Conservation (phyloP, 345 rosid genomes). For the Raphanus sativus region DNA sequence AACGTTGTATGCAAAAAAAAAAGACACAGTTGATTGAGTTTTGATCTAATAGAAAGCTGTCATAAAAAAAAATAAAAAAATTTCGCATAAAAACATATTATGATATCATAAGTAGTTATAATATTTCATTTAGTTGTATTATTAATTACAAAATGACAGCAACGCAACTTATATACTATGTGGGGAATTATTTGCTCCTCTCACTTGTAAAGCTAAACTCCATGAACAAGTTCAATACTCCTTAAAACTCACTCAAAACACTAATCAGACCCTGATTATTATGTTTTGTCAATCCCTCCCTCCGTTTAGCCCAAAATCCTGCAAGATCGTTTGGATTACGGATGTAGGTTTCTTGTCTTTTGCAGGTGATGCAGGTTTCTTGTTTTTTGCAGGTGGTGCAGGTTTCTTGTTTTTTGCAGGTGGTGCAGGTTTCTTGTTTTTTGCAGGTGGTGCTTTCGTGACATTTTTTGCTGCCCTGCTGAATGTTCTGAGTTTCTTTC, state of each 20-base stretch:
- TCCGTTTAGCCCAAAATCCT: slow-evolving; percentile 34
- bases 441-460: slow-evolving; percentile 7
- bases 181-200: slow-evolving; percentile 6
- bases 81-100: slow-evolving; percentile 5
- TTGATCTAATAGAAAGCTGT: neutral
- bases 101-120: slow-evolving; percentile 1
- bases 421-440: neutral
- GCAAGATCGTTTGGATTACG: slow-evolving; percentile 27
- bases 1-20: neutral
- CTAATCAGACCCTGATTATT: neutral
- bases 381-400: too few relatives aligned
- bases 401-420: too few relatives aligned
- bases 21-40: neutral
- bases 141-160: neutral
- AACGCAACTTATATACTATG: slow-evolving; percentile 6
- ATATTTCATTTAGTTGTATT: slow-evolving; percentile 8
- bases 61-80: neutral
- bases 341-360: neutral
- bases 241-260: slow-evolving; percentile 5
- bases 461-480: neutral
- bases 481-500: slow-evolving; percentile 15
- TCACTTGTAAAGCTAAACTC: slow-evolving; percentile 25
- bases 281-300: neutral
- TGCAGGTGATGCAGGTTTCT: too few relatives aligned
- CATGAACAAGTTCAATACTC: slow-evolving; percentile 20